Conservation (phyloP, 1,139 yeast species). For the Eremothecium gossypii region DNA sequence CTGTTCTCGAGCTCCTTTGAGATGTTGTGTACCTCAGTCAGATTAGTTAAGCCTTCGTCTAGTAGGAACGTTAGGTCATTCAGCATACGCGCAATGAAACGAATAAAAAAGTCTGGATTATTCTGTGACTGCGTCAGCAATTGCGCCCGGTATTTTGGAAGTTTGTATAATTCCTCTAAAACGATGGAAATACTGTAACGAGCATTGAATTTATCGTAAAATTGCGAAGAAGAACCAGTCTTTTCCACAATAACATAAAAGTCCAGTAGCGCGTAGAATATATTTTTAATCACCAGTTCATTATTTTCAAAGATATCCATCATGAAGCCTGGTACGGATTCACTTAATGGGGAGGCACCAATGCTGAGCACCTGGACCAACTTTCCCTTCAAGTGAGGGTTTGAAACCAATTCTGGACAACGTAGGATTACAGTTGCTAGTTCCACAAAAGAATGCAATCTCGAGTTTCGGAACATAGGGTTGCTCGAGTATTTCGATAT, state of each 20-base stretch:
- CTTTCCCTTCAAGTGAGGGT: conserved; percentile 86
- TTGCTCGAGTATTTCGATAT: conserved; percentile 50
- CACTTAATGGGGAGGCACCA: conserved; percentile 56
- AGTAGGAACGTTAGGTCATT: conserved; percentile 87
- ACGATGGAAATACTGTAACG: conserved; percentile 81
- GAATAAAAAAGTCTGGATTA: conserved; percentile 72
- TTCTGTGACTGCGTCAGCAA: conserved; percentile 56
- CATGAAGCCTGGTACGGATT: conserved; percentile 67
- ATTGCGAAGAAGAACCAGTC: conserved; percentile 92
- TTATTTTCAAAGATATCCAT: conserved; percentile 55
- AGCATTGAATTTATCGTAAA: conserved; percentile 89
- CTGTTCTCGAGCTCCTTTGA: conserved; percentile 47
- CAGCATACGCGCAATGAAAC: conserved; percentile 88
- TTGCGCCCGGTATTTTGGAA: conserved; percentile 56
- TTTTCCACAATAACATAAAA: conserved; percentile 92
- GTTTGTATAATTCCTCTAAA: conserved; percentile 75
- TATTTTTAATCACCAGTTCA: conserved; percentile 50
- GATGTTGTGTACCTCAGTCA: conserved; percentile 65
- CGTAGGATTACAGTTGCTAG: conserved; percentile 66
- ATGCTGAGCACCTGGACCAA: conserved; percentile 70
- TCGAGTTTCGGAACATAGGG: conserved; percentile 48
- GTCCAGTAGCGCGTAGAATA: conserved; percentile 75
- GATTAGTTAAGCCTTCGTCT: conserved; percentile 81
- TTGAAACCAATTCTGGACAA: conserved; percentile 78
- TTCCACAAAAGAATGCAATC: conserved; percentile 55